Percentiles rank a stretch among this genome's conserved stretches.
Conservation (phyloP, 2,329 filamentous ascomycete genomes). For the Periconia sp. region DNA sequence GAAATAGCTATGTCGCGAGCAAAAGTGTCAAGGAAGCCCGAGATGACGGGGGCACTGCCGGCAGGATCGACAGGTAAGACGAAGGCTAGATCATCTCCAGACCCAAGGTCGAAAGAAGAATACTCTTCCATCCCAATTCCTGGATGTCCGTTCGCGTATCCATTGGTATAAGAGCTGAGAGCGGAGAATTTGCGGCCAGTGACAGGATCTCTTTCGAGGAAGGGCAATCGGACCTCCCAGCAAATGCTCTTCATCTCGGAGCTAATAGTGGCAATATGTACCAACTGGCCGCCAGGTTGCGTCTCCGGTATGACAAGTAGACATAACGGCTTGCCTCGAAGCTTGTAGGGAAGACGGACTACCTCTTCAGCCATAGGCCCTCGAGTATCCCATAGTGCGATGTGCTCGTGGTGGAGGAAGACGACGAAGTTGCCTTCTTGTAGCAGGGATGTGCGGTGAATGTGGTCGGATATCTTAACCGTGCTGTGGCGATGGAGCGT, state of each 20-base stretch:
- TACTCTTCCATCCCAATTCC: conserved; percentile 66
- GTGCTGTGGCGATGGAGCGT: conserved; percentile 70
- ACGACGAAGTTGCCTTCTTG: conserved; percentile 79
- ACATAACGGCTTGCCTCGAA: conserved; percentile 77
- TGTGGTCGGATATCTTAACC: conserved; percentile 71
- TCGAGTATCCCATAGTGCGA: conserved; percentile 83
- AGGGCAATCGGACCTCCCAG: conserved; percentile 75
- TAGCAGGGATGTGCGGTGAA: conserved; percentile 80
- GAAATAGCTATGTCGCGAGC: conserved; percentile 85
- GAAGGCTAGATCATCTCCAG: conserved; percentile 59
- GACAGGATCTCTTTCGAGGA: conserved; percentile 34
- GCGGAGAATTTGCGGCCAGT: conserved; percentile 35
- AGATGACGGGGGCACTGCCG: conserved; percentile 71
- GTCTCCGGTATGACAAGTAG: conserved; percentile 75
- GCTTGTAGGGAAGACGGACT: conserved; percentile 62
- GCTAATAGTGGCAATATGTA: conserved; percentile 81
- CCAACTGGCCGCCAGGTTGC: conserved; percentile 56
- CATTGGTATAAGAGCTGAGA: conserved; percentile 26
- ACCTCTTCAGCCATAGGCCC: conserved; percentile 64
- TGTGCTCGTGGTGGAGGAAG: conserved; percentile 73
- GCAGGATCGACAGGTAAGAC: conserved; percentile 87
- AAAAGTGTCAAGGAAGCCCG: conserved; percentile 84
- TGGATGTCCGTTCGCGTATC: conserved; percentile 34
- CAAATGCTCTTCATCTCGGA: conserved; percentile 79
- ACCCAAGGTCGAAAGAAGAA: conserved; percentile 71